Conservation (phyloP, 139 green algal species). For the Picochlorum sp. region DNA sequence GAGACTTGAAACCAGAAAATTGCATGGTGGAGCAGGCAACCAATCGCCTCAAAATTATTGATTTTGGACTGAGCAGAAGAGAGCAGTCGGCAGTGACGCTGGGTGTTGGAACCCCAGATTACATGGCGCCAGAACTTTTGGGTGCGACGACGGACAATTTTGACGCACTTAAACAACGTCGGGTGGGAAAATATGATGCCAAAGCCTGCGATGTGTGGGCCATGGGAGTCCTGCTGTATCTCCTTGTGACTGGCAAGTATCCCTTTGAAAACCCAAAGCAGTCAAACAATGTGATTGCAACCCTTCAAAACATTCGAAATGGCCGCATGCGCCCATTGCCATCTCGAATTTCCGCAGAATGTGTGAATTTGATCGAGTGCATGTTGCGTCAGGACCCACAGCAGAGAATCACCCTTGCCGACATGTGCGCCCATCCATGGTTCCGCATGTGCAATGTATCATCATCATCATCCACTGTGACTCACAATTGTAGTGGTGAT, state of each 20-base stretch:
- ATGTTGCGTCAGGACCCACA: conserved; percentile 15
- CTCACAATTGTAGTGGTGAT: no score
- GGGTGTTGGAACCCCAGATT: conserved; percentile 58
- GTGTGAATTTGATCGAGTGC: conserved; percentile 8
- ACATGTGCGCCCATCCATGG: conserved; percentile 16
- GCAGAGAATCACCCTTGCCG: conserved; percentile 4
- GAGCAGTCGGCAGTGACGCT: conserved; percentile 55
- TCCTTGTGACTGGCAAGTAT: conserved; percentile 62
- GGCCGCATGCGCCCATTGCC: conserved; percentile 9
- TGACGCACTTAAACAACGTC: conserved; percentile 4
- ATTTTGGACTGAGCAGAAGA: conserved; percentile 75
- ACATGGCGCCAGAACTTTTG: conserved; percentile 69
- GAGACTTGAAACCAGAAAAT: conserved; percentile 80
- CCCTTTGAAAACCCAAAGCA: conserved; percentile 55
- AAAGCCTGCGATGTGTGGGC: conserved; percentile 66
- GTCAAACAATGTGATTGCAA: conserved; percentile 27
- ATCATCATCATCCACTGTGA: no score
- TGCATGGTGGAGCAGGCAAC: conserved; percentile 57
- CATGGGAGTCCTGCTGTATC: conserved; percentile 74
- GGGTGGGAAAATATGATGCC: conserved; percentile 43
- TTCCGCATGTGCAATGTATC: conserved; percentile 1
- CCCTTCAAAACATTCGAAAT: conserved; percentile 20
- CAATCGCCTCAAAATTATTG: conserved; percentile 57
- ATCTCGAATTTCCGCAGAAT: conserved; percentile 8
- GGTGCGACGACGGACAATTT: conserved; percentile 5